phyloP scores from a whole-genome alignment of 2,329 filamentous ascomycete genomes.

The Berkeleyomyces basicola region DNA sequence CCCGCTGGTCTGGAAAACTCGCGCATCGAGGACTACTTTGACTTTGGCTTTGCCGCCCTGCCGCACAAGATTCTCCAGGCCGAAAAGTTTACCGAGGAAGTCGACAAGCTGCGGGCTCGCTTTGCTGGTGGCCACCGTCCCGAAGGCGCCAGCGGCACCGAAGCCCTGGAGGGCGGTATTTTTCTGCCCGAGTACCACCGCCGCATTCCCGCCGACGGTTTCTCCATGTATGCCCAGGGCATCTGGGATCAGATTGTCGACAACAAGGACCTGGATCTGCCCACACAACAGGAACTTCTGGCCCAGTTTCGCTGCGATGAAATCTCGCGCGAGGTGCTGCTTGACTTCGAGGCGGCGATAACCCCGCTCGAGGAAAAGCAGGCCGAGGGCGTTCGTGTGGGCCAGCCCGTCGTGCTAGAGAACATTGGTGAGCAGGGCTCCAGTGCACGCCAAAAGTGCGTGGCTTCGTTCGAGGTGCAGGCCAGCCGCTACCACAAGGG shows the following conservation, averaged over 20 bases:
- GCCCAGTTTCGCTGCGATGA: conserved; percentile 97
- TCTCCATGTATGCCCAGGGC: conserved; percentile 80
- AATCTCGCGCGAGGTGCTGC: conserved; percentile 75
- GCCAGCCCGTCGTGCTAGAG: conserved; percentile 54
- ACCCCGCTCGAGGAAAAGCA: conserved; percentile 74
- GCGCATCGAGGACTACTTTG: conserved; percentile 91
- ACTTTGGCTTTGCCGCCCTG: conserved; percentile 89
- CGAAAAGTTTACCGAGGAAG: conserved; percentile 72
- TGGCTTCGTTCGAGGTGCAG: conserved; percentile 76
- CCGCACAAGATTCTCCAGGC: conserved; percentile 95
- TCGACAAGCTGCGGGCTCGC: conserved; percentile 60
- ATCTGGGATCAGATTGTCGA: conserved; percentile 98
- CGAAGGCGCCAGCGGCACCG: conserved; percentile 40
- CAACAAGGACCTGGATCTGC: conserved; percentile 94
- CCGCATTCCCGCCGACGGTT: conserved; percentile 91
- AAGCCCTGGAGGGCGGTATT: conserved; percentile 60
- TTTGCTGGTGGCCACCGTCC: conserved; percentile 72
- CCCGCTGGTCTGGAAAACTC: conserved; percentile 76
- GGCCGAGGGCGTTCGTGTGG: conserved; percentile 53
- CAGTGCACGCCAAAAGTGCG: conserved; percentile 50
- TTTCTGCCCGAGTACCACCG: conserved; percentile 92
- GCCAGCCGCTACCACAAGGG: conserved; percentile 94
- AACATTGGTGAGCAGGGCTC: conserved; percentile 62
- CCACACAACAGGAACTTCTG: conserved; percentile 89
- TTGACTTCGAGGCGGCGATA: conserved; percentile 70